These are phyloP conservation scores for Leishmania martiniquensis DNA, from an alignment of 208 protist genomes.

Conservation along the genomic window DNA sequence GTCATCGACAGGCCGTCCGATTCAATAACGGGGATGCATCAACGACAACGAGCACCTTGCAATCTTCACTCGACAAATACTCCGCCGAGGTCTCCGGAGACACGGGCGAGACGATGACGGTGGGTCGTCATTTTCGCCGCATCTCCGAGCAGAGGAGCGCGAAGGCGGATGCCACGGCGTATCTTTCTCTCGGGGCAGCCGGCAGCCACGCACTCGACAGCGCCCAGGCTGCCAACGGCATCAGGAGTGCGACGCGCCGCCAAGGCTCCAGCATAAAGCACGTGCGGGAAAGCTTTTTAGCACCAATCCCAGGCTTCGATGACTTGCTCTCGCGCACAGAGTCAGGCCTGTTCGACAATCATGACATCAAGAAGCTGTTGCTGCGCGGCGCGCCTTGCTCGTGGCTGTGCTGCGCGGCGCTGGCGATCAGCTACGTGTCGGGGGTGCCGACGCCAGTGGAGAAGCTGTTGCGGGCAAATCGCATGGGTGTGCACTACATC, in stretches of 20 bases:
- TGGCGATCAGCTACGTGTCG: conserved; percentile 81
- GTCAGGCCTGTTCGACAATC: conserved; percentile 29
- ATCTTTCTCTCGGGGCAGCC: not conserved
- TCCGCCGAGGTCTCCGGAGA: not conserved
- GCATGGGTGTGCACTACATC: conserved; percentile 85
- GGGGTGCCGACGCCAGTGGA: conserved; percentile 71
- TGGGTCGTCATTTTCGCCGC: conserved; percentile 12
- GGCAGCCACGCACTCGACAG: not conserved
- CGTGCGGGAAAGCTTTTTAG: conserved; percentile 62
- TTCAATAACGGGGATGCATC: conserved; percentile 2
- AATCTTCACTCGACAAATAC: not conserved
- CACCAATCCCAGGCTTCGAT: conserved; percentile 45
- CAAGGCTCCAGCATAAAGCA: conserved; percentile 39
- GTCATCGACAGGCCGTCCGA: conserved; percentile 1
- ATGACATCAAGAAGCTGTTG: conserved; percentile 45
- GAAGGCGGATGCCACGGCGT: not conserved
- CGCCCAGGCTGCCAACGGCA: conserved; percentile 36
- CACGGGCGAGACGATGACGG: conserved; percentile 8
- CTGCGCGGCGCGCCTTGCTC: conserved; percentile 72
- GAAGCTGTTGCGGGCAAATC: conserved; percentile 81
- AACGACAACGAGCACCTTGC: not conserved
- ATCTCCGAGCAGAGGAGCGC: not conserved
- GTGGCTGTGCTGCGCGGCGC: conserved; percentile 77
- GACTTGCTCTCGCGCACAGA: conserved; percentile 36
- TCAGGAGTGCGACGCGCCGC: conserved; percentile 30